Percentiles rank a stretch among this genome's conserved stretches.
Conservation (phyloP, 2,329 filamentous ascomycete genomes). For the Apiospora phragmitis region DNA sequence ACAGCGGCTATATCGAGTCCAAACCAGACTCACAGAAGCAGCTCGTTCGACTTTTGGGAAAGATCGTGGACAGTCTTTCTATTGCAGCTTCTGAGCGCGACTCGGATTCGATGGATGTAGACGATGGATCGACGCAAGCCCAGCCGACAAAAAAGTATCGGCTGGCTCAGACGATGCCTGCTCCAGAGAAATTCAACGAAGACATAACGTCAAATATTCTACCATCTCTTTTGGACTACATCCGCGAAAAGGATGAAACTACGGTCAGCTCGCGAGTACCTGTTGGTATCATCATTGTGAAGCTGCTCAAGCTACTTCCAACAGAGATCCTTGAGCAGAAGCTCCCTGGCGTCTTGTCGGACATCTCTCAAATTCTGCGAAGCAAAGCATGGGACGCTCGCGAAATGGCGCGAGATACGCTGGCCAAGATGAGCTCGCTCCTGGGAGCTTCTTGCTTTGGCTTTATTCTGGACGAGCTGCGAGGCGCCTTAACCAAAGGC, state of each 20-base stretch:
- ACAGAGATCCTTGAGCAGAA: slow-evolving; percentile 69
- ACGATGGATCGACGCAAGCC: slow-evolving; percentile 27
- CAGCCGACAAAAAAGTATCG: slow-evolving; percentile 32
- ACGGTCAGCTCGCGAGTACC: slow-evolving; percentile 92
- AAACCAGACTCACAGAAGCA: slow-evolving; percentile 85
- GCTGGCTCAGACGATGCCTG: slow-evolving; percentile 67
- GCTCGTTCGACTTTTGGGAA: slow-evolving; percentile 78
- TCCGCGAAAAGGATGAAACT: slow-evolving; percentile 92
- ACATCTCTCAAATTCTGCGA: slow-evolving; percentile 89
- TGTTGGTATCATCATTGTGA: slow-evolving; percentile 84
- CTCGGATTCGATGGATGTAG: slow-evolving; percentile 44
- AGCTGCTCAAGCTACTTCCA: slow-evolving; percentile 80
- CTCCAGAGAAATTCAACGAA: slow-evolving; percentile 63
- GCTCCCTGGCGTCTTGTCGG: slow-evolving; percentile 81
- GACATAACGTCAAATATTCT: slow-evolving; percentile 77
- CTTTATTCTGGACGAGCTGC: slow-evolving; percentile 90
- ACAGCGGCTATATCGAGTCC: slow-evolving; percentile 76
- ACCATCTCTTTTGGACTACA: slow-evolving; percentile 76
- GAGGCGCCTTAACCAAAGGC: slow-evolving; percentile 78
- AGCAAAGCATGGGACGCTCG: slow-evolving; percentile 86
- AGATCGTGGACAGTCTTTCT: slow-evolving; percentile 75
- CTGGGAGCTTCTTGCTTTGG: slow-evolving; percentile 82
- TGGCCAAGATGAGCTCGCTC: slow-evolving; percentile 79
- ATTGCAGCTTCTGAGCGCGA: slow-evolving; percentile 45
- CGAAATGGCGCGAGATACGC: slow-evolving; percentile 86